Base-by-base conservation (phyloP, 345 rosid genomes). In the Aegle marmelos region DNA sequence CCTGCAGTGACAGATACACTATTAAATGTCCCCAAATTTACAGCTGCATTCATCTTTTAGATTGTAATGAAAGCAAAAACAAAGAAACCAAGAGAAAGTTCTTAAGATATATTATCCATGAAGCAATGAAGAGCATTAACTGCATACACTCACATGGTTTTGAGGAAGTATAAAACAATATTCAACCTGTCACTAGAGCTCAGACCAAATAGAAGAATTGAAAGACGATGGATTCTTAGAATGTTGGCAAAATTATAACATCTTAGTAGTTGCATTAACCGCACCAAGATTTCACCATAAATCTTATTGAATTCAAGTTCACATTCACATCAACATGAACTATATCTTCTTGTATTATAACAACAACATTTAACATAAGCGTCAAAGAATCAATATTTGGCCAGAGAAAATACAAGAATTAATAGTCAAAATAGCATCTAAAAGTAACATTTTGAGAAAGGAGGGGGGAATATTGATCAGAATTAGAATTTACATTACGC, bases 1-100 rank as follows among this genome's bases (percentile, higher is more conserved):
- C 98, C 99, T 96, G 86, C 50, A 53, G 70, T 39, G 19, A 14
- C 37, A 56, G 13, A 61, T 30, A 58, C 17, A 45, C 22, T 21
- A 78, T 57, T 25, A 59, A 10, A 22, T 30, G 22, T 24, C 54
- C 53, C n/a, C 9, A 31, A 21, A 41, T 66, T 60, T 11, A 45
- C 36, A 11, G 8, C 58, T 28, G 28, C 7, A 69, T 25, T 37
- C 28, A 48, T 25, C 24, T 30, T 25, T 27, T 69, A 3, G 31
- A 14, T 21, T 24, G 60, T 31, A 59, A 39, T 30, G 58, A 37
- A 68, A 41, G 37, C 5, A 28, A 13, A 50, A 45, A 24, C 57
- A 48, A 34, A 65, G 59, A 67, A 48, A 37, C 34, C 68, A 73
- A 41, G 31, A 48, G 17, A 11, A 4, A 24, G 24, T 17, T 48